phyloP scores from a whole-genome alignment of 2,329 filamentous ascomycete genomes.

The Arthrobotrys conoides region DNA sequence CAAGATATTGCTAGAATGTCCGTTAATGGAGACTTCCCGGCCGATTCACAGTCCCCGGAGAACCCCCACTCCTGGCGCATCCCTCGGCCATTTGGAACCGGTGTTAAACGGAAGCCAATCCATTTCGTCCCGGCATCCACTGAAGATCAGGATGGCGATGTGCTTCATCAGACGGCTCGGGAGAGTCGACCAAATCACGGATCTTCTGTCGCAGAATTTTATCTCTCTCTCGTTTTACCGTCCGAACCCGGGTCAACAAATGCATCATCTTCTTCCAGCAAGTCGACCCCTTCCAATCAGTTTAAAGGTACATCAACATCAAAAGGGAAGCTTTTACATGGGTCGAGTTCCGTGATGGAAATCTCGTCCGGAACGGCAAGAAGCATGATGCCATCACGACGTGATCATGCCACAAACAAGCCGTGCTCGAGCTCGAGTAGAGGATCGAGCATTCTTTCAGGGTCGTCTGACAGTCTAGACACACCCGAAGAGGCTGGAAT shows the following conservation, averaged over 20 bases:
- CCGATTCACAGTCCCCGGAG: slow-evolving; percentile 40
- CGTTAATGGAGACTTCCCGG: slow-evolving; percentile 44
- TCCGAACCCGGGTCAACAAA: slow-evolving; percentile 64
- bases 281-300: slow-evolving; percentile 62
- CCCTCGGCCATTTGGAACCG: slow-evolving; percentile 71
- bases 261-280: slow-evolving; percentile 34
- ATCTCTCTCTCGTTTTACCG: slow-evolving; percentile 77
- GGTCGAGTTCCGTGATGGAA: slow-evolving; percentile 34
- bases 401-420: slow-evolving; percentile 32
- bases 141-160: slow-evolving; percentile 30
- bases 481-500: slow-evolving; percentile 51
- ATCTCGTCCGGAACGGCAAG: slow-evolving; percentile 19
- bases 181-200: slow-evolving; percentile 57
- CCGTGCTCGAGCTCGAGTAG: slow-evolving; percentile 2
- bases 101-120: slow-evolving; percentile 72
- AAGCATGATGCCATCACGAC: slow-evolving; percentile 55
- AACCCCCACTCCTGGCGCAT: slow-evolving; percentile 61
- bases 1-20: slow-evolving; percentile 43
- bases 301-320: slow-evolving; percentile 39
- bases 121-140: slow-evolving; percentile 71
- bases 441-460: slow-evolving; percentile 14
- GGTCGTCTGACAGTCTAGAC: slow-evolving; percentile 56
- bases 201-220: slow-evolving; percentile 72
- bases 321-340: slow-evolving; percentile 56
- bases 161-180: slow-evolving; percentile 52